phyloP scores from a whole-genome alignment of 257 asterid species.

The Galeopsis tetrahit region DNA sequence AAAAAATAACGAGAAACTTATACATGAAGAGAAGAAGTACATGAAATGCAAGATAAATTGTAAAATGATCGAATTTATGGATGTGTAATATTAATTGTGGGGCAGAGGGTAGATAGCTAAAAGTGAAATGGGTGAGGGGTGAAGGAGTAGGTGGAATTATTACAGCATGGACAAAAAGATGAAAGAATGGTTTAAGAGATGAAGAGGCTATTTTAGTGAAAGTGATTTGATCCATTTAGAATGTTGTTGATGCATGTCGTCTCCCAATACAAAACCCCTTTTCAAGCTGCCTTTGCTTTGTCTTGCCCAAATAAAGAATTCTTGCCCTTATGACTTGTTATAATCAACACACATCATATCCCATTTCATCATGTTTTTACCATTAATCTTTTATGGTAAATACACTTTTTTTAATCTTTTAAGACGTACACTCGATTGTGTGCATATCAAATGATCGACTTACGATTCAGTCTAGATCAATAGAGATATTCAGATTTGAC shows the following conservation, averaged over 20 bases:
- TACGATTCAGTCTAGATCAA: too few species aligned
- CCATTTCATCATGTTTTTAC: neutral
- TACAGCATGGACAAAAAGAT: conserved; percentile 35
- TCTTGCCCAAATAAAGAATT: conserved; percentile 31
- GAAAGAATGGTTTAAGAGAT: conserved; percentile 33
- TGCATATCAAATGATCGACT: too few species aligned
- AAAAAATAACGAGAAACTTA: too few species aligned
- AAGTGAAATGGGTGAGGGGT: conserved; percentile 19
- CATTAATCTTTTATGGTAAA: neutral
- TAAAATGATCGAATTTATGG: neutral
- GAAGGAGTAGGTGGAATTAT: conserved; percentile 30
- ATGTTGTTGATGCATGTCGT: conserved; percentile 44
- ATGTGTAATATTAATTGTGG: neutral
- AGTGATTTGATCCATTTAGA: conserved; percentile 41
- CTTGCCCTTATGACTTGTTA: conserved; percentile 16
- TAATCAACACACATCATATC: conserved; percentile 20
- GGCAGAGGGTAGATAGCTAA: conserved; percentile 1
- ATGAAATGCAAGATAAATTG: too few species aligned
- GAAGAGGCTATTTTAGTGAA: conserved; percentile 47
- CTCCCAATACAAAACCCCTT: conserved; percentile 35
- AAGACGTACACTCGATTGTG: too few species aligned
- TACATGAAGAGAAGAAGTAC: too few species aligned
- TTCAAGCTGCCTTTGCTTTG: conserved; percentile 35
- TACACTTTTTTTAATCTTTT: too few species aligned
- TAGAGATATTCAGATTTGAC: too few species aligned